Conservation (phyloP, 2,329 filamentous ascomycete species). For the Arthrobotrys iridis region DNA sequence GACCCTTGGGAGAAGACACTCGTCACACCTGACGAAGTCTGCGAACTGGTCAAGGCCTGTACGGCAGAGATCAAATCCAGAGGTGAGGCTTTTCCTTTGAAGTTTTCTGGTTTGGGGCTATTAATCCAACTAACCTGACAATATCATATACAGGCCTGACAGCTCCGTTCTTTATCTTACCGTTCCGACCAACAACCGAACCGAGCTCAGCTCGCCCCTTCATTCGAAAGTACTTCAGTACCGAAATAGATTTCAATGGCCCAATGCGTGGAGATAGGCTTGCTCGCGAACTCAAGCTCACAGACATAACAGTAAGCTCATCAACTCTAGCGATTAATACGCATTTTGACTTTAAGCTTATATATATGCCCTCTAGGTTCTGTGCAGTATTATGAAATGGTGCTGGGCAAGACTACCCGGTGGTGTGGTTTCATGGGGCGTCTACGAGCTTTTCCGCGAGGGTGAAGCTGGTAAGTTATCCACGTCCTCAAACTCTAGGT, state of each 20-base stretch:
- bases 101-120: slow-evolving; percentile 20
- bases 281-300: slow-evolving; percentile 86
- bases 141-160: slow-evolving; percentile 70
- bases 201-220: slow-evolving; percentile 91
- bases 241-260: slow-evolving; percentile 67
- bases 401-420: slow-evolving; percentile 93
- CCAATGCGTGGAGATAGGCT: slow-evolving; percentile 74
- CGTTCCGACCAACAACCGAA: slow-evolving; percentile 92
- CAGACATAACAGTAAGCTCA: slow-evolving; percentile 85
- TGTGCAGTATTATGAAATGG: slow-evolving; percentile 96
- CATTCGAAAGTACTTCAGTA: slow-evolving; percentile 89
- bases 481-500: not conserved
- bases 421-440: slow-evolving; percentile 95
- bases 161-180: slow-evolving; percentile 92
- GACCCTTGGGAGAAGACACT: slow-evolving; percentile 85
- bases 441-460: slow-evolving; percentile 93
- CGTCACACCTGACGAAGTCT: slow-evolving; percentile 88
- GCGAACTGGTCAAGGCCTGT: slow-evolving; percentile 84
- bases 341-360: no score
- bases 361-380: slow-evolving; percentile 77
- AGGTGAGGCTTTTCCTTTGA: slow-evolving; percentile 70
- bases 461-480: slow-evolving; percentile 80
- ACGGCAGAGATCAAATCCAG: slow-evolving; percentile 91
- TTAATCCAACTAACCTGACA: slow-evolving; percentile 27
- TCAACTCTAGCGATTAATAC: not conserved